Conservation (phyloP, 2,329 filamentous ascomycete species). For the Parasarocladium wereldwijsianum region DNA sequence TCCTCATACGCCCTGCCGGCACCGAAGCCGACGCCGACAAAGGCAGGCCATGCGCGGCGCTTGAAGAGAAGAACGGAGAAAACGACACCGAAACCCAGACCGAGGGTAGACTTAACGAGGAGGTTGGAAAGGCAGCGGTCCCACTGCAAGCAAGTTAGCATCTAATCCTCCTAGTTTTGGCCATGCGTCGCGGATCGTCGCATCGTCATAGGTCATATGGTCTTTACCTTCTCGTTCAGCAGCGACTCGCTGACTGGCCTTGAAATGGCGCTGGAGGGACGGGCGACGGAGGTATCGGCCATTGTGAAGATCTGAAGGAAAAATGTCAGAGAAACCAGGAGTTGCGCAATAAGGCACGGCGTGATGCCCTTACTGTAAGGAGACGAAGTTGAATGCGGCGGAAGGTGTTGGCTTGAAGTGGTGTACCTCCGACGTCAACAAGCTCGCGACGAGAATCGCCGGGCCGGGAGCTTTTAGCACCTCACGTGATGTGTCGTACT, state of each 20-base stretch:
- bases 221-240: constrained; percentile 89
- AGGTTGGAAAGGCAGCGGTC: constrained; percentile 96
- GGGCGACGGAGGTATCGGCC: constrained; percentile 33
- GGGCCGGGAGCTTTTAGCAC: no score
- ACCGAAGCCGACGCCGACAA: constrained; percentile 85
- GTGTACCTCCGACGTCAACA: no score
- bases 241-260: constrained; percentile 94
- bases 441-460: no score
- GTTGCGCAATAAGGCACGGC: no score
- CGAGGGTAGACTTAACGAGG: constrained; percentile 90
- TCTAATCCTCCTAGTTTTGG: constrained; percentile 6
- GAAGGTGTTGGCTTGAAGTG: no score
- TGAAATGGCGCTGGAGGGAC: constrained; percentile 49
- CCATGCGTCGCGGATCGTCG: neutral
- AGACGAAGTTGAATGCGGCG: no score
- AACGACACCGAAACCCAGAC: constrained; percentile 92
- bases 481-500: no score
- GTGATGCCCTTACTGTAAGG: no score
- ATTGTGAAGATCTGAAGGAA: constrained; percentile 20
- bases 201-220: neutral
- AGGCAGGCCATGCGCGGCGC: constrained; percentile 95
- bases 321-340: no score
- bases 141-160: constrained; percentile 49
- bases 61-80: constrained; percentile 98
- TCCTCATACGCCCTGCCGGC: constrained; percentile 96